Base-by-base conservation (phyloP, 179 eudicot species). In the Spergularia azorica region DNA sequence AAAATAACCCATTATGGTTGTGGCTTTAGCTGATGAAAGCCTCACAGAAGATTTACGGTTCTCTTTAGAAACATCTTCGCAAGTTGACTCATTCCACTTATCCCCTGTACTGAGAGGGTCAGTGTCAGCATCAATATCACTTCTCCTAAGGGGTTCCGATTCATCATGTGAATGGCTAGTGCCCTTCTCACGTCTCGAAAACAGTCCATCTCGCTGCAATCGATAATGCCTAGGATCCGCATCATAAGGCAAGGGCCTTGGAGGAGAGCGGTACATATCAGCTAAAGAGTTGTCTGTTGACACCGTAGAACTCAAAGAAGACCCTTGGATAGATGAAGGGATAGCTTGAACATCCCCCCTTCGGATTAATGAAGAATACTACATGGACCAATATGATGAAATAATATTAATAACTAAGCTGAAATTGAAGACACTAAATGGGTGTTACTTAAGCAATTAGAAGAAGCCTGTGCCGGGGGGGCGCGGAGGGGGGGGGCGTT, bases 211-310 rank as follows among this genome's bases (percentile, higher is more conserved):
- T 43, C 86, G 85, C 75, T 86, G 97, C 84, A 85, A 78, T 70
- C 85, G 89, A 39, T 84, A 87, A 75, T 76, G 89, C 78, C 96
- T 85, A 55, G 96, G 92, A 86, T 94, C 96, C 13, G 89, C 93
- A 84, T 94, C 97, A 82, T 92, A 94, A 78, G 98, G 98, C 84
- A 94, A 84, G 15, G 98, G 98, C 76, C 92, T 85, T 20, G 98
- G 97, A 76, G 96, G 96, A 76, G 98, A 86, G 11, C 90, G 91
- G 66, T 86, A 94, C 90, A 84, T 87, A 63, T 90, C 91, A 66
- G 90, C 85, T 46, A 94, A 70, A 63, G 94, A 87, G 67, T 77
- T 81, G 76, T 94, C 98, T 59, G 80, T 76, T 59, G 97, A 86
- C 73, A 89, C 72, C 15, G 86, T 66, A 39, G 92, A 76, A 80